Base-by-base conservation (phyloP, 345 rosid genomes). In the Rhodamnia argentea region DNA sequence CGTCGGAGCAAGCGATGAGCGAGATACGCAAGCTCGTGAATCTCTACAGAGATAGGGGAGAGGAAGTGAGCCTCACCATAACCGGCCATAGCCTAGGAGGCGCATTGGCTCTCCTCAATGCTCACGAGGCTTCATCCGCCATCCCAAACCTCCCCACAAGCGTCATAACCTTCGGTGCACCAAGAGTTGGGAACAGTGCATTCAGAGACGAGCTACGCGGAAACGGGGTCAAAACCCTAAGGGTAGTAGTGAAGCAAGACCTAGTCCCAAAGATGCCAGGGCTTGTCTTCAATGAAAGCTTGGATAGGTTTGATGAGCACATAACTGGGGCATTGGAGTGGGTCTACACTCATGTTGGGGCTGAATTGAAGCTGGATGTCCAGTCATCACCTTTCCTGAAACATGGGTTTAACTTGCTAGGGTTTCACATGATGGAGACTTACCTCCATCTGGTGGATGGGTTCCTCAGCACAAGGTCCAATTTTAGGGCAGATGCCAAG, bases 41-140 rank as follows among this genome's bases (percentile, higher is more conserved):
- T 40, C 64, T 85, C 29, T 90, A 87, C 12, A 23, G 56, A 57
- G 86, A 52, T 50, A 83, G 82, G 27, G 92, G 91, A 11, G 92
- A 92, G 75, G 88, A 90, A 81, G 88, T 90, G 32, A 90, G 93
- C 86, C 82, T 91, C 9, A 93, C 93, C 5, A 85, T 89, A 26
- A 91, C 91, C 0, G 92, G 94, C 9, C 94, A 90, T 51, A 90
- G 92, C 89, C 78, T 93, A 2, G 93, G 92, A 4, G 92, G 93
- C 14, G 92, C 91, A 13, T 60, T 90, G 85, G 92, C 93, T 58
- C 88, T 89, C 7, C 89, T 93, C 23, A 90, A 87, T n/a, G 92
- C 92, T 4, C 86, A 91, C 18, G 92, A 92, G 82, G 92, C 88
- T 0, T 90, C 91, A 3, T 9, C 56, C 6, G 24, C 82, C 0